Evolutionary conservation across 2,329 filamentous ascomycete species (phyloP).

Genomic region (Phialophora tarda): DNA sequence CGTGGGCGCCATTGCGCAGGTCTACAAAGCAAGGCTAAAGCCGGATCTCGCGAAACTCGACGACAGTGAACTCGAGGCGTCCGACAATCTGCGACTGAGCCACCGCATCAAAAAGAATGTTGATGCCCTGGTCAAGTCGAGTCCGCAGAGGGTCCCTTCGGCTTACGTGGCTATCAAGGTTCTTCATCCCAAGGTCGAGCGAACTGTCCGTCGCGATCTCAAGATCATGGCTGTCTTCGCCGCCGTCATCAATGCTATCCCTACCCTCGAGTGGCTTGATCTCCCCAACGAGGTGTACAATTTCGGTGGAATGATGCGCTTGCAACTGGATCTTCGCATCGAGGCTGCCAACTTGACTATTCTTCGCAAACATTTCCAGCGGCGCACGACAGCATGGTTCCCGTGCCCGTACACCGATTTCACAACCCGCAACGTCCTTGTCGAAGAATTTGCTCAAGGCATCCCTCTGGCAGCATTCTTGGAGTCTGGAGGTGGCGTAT

Average conservation of each 20-base stretch:
- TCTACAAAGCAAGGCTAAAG: constrained; percentile 93
- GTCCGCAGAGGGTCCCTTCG: constrained; percentile 82
- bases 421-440: constrained; percentile 86
- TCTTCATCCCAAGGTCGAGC: constrained; percentile 87
- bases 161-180: constrained; percentile 96
- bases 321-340: constrained; percentile 94
- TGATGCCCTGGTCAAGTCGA: constrained; percentile 83
- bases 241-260: constrained; percentile 78
- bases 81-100: constrained; percentile 62
- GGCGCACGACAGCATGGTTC: constrained; percentile 92
- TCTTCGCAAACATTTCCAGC: constrained; percentile 89
- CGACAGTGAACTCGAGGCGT: constrained; percentile 59
- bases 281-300: constrained; percentile 91
- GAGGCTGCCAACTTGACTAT: constrained; percentile 85
- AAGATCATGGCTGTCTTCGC: constrained; percentile 96
- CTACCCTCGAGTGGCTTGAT: constrained; percentile 96
- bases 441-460: constrained; percentile 95
- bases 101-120: constrained; percentile 79
- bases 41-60: constrained; percentile 72
- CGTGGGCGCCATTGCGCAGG: constrained; percentile 94
- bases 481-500: constrained; percentile 88
- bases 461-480: constrained; percentile 90
- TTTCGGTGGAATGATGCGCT: constrained; percentile 97
- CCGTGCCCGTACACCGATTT: constrained; percentile 92
- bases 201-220: constrained; percentile 85